A percentile compares a stretch with the other conserved stretches of the same genome.
Conservation (phyloP, 2,329 filamentous ascomycete genomes). For the Fusarium sterilihyphosum region DNA sequence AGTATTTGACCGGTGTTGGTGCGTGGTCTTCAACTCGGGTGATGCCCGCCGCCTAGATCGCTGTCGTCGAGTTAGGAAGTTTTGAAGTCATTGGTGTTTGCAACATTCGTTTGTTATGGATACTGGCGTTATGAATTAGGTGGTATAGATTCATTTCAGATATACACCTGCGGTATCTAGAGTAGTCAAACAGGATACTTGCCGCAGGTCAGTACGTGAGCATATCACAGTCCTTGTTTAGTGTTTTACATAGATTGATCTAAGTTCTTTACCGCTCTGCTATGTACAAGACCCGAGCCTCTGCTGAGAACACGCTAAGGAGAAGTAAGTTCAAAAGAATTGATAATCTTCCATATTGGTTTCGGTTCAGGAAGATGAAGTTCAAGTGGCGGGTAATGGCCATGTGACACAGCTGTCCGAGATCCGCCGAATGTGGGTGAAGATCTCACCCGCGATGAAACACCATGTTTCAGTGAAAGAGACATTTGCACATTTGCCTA, state of each 20-base stretch:
- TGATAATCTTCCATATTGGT: fast-evolving
- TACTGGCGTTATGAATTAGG: neutral
- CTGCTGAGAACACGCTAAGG: fast-evolving
- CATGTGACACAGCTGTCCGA: neutral
- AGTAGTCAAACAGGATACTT: slow-evolving; percentile 3
- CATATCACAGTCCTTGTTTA: neutral
- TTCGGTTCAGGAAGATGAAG: neutral
- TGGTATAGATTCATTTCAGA: neutral
- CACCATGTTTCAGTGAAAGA: neutral
- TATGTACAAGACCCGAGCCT: fast-evolving
- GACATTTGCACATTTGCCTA: neutral
- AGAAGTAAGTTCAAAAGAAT: fast-evolving
- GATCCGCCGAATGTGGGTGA: neutral
- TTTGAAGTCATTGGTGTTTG: neutral
- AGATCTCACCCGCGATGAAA: neutral
- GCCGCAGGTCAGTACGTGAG: neutral
- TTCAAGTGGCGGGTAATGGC: neutral
- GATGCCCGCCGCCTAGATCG: neutral
- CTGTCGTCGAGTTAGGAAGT: fast-evolving
- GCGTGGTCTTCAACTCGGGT: neutral
- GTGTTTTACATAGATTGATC: neutral
- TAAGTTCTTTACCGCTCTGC: fast-evolving
- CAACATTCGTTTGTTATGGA: neutral
- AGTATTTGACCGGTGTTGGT: neutral
- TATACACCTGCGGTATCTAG: fast-evolving